A percentile compares a stretch with the other conserved stretches of the same genome.
These are phyloP conservation scores for Talaromyces funiculosus DNA, from an alignment of 2,329 filamentous ascomycete species.

Conservation along the genomic window DNA sequence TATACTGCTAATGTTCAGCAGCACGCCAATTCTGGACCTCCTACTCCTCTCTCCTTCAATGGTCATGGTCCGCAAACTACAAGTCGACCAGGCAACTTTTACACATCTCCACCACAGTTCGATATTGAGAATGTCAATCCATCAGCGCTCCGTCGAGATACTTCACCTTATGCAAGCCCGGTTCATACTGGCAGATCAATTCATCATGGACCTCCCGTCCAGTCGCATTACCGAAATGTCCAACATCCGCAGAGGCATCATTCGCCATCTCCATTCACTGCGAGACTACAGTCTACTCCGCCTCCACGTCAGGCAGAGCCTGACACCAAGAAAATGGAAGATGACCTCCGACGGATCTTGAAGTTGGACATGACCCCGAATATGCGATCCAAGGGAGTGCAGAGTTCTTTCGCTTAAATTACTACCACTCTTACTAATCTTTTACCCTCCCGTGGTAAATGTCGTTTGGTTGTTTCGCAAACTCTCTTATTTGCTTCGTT, in stretches of 20 bases:
- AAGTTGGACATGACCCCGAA: constrained; percentile 36
- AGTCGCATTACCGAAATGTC: constrained; percentile 18
- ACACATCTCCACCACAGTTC: constrained; percentile 21
- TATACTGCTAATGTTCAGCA: constrained; percentile 19
- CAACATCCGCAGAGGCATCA: constrained; percentile 18
- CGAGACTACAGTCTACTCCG: constrained; percentile 20
- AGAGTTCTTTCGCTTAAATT: constrained; percentile 29
- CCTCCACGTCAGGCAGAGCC: constrained; percentile 20
- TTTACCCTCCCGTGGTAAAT: not conserved
- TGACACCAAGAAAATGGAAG: constrained; percentile 44
- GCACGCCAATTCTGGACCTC: constrained; percentile 32
- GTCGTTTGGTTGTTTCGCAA: not conserved
- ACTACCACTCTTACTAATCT: not conserved
- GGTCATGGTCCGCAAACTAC: constrained; percentile 10
- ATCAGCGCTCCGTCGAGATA: constrained; percentile 29
- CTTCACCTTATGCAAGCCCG: constrained; percentile 18
- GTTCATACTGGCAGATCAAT: not conserved
- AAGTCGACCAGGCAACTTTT: constrained; percentile 18
- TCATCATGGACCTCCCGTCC: constrained; percentile 11
- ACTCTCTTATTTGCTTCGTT: not conserved
- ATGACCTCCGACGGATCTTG: constrained; percentile 44
- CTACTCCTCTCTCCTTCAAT: constrained; percentile 18
- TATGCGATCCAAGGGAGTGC: constrained; percentile 26
- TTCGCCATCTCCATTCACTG: constrained; percentile 22
- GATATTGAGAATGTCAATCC: constrained; percentile 23